These are phyloP conservation scores for Fusarium subglutinans DNA, from an alignment of 2,329 filamentous ascomycete species.

Conservation along the genomic window DNA sequence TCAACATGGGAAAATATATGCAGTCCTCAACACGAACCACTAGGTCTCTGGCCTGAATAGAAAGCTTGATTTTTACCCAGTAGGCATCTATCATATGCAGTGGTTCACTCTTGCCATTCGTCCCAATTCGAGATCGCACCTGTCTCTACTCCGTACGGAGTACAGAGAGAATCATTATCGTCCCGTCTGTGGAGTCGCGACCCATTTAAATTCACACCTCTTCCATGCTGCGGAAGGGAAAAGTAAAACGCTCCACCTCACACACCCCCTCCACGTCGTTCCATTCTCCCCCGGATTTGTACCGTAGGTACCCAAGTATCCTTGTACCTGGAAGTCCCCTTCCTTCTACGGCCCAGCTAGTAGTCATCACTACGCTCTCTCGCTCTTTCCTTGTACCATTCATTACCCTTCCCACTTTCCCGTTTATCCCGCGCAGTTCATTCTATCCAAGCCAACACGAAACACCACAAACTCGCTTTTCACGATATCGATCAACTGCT, in stretches of 20 bases:
- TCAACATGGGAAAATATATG: neutral
- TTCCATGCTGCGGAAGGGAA: neutral
- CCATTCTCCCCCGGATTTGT: slow-evolving; percentile 37
- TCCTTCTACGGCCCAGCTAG: slow-evolving; percentile 22
- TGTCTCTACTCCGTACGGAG: neutral
- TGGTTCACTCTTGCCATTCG: neutral
- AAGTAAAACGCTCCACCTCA: slow-evolving; percentile 12
- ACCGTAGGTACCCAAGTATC: slow-evolving; percentile 33
- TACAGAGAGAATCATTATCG: slow-evolving; percentile 29
- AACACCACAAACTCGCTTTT: slow-evolving; percentile 38
- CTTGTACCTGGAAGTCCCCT: slow-evolving; percentile 38
- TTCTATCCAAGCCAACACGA: slow-evolving; percentile 31
- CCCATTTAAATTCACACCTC: slow-evolving; percentile 4
- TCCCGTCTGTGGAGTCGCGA: slow-evolving; percentile 23
- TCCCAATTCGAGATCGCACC: neutral
- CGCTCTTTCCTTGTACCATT: slow-evolving; percentile 38
- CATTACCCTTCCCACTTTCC: slow-evolving; percentile 39
- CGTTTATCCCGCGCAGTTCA: slow-evolving; percentile 34
- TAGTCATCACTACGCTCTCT: slow-evolving; percentile 36
- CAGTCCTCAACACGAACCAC: neutral
- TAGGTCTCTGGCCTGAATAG: neutral
- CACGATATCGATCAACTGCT: slow-evolving; percentile 35
- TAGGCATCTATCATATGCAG: neutral
- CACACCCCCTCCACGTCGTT: slow-evolving; percentile 33
- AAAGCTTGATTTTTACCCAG: neutral